Evolutionary conservation across 176 grass and related monocot species (phyloP), one percentile per base, ranked within the genome.

Genomic region (maize (Zea mays)): DNA sequence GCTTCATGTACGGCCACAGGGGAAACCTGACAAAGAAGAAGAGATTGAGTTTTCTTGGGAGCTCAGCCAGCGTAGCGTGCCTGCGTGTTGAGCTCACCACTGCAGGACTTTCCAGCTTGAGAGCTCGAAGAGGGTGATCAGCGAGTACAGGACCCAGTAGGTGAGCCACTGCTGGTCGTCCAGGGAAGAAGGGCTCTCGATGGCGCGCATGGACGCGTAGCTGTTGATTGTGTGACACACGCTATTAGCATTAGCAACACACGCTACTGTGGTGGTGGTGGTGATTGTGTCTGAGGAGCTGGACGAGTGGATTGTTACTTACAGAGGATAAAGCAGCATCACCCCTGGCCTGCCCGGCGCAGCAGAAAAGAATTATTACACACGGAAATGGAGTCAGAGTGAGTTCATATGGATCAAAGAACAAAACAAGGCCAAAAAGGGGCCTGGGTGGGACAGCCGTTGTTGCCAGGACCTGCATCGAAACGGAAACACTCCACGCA

Each of bases 101-200:
- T 82, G 82, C 15, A 99, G 85, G 65, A 92, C 87, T 71, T 83
- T 90, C 89, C 89, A 95, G 83, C 49, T 90, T 49, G 96, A 92
- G 56, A 99, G 87, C 78, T 99, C 96, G 6, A 99, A 99, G 50
- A 99, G 78, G 45, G 96, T 99, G 67, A 99, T 86, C 34, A 99
- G 86, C 57, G 96, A 99, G 82, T 99, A 91, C 45, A 99, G 36
- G 17, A 84, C 73, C 96, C 96, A 99, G 76, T 99, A 99, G 34
- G 96, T 95, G 39, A 99, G 92, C 96, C 96, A 99, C 64, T 99
- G 96, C 85, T 99, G 96, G 69, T 99, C 96, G 74, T 99, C 96
- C 60, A 99, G 51, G 43, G 75, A 5, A 61, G 96, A 92, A 67
- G 96, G 92, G 77, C 87, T 92, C 85, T 99, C 96, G 37, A 99